phyloP scores from a whole-genome alignment of 1,284 basidiomycete genomes.

The Cutaneotrichosporon sp. region DNA sequence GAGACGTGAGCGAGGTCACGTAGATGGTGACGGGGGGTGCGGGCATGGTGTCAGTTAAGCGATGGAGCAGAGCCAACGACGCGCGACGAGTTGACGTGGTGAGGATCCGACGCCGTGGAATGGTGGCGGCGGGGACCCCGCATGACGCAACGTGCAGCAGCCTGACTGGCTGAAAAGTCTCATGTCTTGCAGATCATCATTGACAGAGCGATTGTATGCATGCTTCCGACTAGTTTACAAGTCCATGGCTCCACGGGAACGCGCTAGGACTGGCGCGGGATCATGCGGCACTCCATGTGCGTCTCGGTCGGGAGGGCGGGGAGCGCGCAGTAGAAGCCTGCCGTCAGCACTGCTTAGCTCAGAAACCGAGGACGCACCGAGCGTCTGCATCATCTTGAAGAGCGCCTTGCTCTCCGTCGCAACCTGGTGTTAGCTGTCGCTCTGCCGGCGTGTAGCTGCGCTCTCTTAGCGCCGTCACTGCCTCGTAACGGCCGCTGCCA shows the following conservation, averaged over 20 bases:
- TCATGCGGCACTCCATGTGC: conserved; percentile 65
- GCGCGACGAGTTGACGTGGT: neutral
- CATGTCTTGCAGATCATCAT: too few species aligned
- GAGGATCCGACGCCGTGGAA: neutral
- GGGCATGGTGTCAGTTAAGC: conserved; percentile 28
- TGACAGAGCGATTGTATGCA: too few species aligned
- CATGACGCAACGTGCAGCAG: neutral
- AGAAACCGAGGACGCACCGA: conserved; percentile 22
- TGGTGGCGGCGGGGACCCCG: neutral
- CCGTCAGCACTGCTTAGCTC: conserved; percentile 17
- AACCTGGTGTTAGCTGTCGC: conserved; percentile 55
- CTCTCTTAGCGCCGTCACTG: too few species aligned
- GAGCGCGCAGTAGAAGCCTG: conserved; percentile 72
- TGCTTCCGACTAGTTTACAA: conserved; percentile 2
- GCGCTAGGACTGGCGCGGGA: conserved; percentile 58
- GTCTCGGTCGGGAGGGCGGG: conserved; percentile 71
- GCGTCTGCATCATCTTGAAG: conserved; percentile 71
- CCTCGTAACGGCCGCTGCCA: too few species aligned
- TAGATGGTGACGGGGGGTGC: conserved; percentile 43
- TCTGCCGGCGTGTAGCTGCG: too few species aligned
- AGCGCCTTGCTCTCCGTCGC: conserved; percentile 67
- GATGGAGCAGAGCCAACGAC: neutral
- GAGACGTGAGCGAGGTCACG: conserved; percentile 41
- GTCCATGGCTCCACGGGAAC: conserved; percentile 5
- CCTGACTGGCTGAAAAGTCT: neutral